Evolutionary conservation across 1,284 basidiomycete genomes (phyloP).

Genomic region (Ganoderma multipileum): DNA sequence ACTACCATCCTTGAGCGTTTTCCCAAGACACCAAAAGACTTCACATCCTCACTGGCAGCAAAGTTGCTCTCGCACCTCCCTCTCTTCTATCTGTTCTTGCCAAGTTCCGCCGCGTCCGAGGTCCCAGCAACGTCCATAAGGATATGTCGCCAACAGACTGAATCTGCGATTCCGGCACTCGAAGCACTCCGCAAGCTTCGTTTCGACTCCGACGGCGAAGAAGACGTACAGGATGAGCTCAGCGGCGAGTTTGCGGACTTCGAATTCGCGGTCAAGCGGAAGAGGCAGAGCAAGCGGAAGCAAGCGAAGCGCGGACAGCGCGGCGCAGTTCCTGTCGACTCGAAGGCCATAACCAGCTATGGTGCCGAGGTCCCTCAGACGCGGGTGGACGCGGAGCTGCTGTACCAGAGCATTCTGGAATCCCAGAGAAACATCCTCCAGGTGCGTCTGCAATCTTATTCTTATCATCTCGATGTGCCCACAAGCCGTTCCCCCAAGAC

Average conservation of each 20-base stretch:
- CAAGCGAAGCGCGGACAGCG: neutral
- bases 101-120: neutral
- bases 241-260: conserved; percentile 6
- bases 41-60: neutral
- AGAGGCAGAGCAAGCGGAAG: conserved; percentile 11
- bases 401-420: conserved; percentile 31
- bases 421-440: conserved; percentile 39
- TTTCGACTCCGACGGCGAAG: neutral
- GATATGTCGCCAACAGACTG: neutral
- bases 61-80: neutral
- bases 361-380: conserved; percentile 35
- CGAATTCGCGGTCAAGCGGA: conserved; percentile 9
- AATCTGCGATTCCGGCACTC: neutral
- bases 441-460: conserved; percentile 29
- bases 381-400: conserved; percentile 30
- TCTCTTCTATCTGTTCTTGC: conserved; percentile 7
- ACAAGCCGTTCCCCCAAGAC: conserved; percentile 18
- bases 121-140: neutral
- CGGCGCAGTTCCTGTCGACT: neutral
- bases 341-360: conserved; percentile 33
- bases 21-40: neutral
- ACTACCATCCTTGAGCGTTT: neutral
- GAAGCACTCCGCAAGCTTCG: neutral
- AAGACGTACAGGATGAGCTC: neutral
- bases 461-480: neutral